Conservation (phyloP, 106 monocot genomes). For the Phalaenopsis equestris region DNA sequence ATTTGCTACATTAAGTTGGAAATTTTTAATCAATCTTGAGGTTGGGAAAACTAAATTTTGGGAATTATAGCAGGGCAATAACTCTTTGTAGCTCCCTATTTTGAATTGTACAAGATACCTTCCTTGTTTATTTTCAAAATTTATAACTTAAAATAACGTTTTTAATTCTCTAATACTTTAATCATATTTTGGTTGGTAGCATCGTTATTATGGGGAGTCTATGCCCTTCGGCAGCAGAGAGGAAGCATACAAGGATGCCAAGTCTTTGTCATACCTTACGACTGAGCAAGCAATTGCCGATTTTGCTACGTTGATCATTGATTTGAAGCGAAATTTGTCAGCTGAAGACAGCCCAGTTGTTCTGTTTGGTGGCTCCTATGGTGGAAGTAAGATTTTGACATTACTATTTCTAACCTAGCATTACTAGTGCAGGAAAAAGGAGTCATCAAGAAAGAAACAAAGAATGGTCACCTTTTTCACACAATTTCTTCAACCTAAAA, state of each 20-base stretch:
- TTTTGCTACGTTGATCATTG: constrained; percentile 54
- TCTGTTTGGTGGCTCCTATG: constrained; percentile 85
- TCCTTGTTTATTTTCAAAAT: neutral
- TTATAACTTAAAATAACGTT: neutral
- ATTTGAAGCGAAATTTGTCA: constrained; percentile 64
- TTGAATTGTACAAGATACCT: neutral
- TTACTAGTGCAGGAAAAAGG: neutral
- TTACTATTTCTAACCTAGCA: neutral
- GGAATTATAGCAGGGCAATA: neutral
- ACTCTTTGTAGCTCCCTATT: neutral
- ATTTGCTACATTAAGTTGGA: neutral
- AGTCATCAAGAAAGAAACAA: neutral
- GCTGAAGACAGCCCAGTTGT: constrained; percentile 67
- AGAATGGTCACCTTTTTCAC: neutral
- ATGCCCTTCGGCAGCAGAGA: constrained; percentile 90
- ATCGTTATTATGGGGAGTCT: constrained; percentile 86
- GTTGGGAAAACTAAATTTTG: neutral
- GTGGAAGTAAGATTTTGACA: constrained; percentile 59
- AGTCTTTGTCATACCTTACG: constrained; percentile 71
- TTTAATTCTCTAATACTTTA: neutral
- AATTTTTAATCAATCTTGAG: neutral
- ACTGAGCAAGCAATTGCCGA: constrained; percentile 90
- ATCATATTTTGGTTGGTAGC: constrained; percentile 30
- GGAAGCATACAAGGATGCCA: constrained; percentile 54
- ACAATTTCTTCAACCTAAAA: neutral